A percentile compares a stretch with the other conserved stretches of the same genome.
Evolutionary conservation across 176 grass and related monocot genomes (phyloP).

Genomic region (Hordeum marinum): DNA sequence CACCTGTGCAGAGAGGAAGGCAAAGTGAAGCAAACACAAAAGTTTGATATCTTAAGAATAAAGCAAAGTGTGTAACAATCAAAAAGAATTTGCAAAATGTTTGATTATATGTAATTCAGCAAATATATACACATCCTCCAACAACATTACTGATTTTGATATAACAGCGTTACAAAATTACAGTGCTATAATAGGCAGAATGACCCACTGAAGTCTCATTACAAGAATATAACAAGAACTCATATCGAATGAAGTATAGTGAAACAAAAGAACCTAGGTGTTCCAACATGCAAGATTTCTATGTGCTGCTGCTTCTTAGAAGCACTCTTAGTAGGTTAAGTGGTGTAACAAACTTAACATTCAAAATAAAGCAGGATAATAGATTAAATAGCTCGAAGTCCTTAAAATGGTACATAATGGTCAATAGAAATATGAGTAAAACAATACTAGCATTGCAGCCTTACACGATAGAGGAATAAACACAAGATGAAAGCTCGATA

Average conservation of each 20-base stretch:
- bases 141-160: not conserved
- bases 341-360: slow-evolving; percentile 1
- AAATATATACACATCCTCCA: not conserved
- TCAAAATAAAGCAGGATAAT: slow-evolving; percentile 1
- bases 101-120: not conserved
- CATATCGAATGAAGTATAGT: not conserved
- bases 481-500: not conserved
- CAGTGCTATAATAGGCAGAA: not conserved
- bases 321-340: not conserved
- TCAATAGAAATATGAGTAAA: too few relatives aligned
- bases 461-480: not conserved
- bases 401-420: too few relatives aligned
- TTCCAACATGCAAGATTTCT: not conserved
- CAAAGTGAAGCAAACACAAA: not conserved
- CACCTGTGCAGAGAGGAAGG: slow-evolving; percentile 38
- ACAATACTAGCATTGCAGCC: not conserved
- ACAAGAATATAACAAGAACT: not conserved
- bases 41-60: not conserved
- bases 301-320: slow-evolving; percentile 1
- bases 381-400: not conserved
- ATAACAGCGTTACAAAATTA: not conserved
- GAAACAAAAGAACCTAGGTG: not conserved
- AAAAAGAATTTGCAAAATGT: not conserved
- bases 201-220: not conserved
- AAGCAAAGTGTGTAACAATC: not conserved